These are phyloP conservation scores for Ascochyta viciae-villosae DNA, from an alignment of 2,329 filamentous ascomycete genomes.

Conservation along the genomic window DNA sequence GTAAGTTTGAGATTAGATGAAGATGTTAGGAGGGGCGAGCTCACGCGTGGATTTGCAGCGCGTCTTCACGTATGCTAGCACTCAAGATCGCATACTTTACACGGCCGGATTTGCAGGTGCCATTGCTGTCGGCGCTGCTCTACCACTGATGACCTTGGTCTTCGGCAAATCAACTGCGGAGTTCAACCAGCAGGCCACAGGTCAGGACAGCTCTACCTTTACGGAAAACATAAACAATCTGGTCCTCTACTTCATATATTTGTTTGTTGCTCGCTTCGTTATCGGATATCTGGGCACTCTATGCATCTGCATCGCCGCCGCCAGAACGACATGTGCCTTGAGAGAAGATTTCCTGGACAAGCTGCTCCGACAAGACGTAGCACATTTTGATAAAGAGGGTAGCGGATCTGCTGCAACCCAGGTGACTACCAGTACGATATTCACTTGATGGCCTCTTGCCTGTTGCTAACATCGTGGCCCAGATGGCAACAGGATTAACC, in stretches of 20 bases:
- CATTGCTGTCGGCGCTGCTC: slow-evolving; percentile 72
- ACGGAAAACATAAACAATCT: slow-evolving; percentile 16
- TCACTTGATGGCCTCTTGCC: too few relatives aligned
- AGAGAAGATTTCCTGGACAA: slow-evolving; percentile 67
- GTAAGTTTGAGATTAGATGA: too few relatives aligned
- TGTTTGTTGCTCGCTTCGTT: slow-evolving; percentile 53
- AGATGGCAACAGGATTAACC: slow-evolving; percentile 24
- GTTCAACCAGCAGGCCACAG: slow-evolving; percentile 21
- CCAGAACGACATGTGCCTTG: slow-evolving; percentile 51
- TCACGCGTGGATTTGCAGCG: neutral
- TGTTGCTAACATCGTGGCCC: neutral
- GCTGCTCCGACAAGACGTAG: slow-evolving; percentile 40
- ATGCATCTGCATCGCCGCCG: slow-evolving; percentile 75
- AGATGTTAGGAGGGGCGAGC: neutral
- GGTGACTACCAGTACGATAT: slow-evolving; percentile 15
- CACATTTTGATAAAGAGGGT: slow-evolving; percentile 29
- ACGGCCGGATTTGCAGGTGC: slow-evolving; percentile 44
- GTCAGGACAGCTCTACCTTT: slow-evolving; percentile 10
- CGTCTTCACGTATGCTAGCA: slow-evolving; percentile 19
- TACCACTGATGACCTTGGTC: slow-evolving; percentile 74
- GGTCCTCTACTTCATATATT: slow-evolving; percentile 37
- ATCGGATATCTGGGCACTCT: slow-evolving; percentile 78
- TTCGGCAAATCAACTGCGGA: slow-evolving; percentile 27
- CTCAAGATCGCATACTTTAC: slow-evolving; percentile 8
- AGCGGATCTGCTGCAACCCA: slow-evolving; percentile 27